Conservation (phyloP, 192 early-diverging fungal species). For the Backusella parvicylindrica region DNA sequence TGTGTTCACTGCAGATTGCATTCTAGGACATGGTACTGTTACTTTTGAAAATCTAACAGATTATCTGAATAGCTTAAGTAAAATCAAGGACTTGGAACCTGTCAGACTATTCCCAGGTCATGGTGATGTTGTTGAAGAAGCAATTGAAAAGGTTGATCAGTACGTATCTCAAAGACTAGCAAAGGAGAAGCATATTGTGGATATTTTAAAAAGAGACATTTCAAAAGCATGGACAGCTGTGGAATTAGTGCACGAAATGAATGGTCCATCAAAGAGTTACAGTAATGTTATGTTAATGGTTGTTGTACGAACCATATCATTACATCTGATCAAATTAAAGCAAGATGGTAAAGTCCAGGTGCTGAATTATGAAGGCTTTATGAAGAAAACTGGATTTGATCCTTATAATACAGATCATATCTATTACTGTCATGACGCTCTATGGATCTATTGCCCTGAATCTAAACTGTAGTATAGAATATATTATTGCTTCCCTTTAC, state of each 20-base stretch:
- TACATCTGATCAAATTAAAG: not conserved
- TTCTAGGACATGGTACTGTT: conserved; percentile 81
- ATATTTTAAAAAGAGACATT: conserved; percentile 4
- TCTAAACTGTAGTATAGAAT: not conserved
- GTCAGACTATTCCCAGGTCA: conserved; percentile 60
- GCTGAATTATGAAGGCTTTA: not conserved
- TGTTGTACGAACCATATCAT: not conserved
- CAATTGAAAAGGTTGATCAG: conserved; percentile 56
- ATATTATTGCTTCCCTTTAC: not conserved
- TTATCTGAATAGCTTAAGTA: conserved; percentile 66
- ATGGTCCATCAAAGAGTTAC: not conserved
- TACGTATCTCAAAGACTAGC: conserved; percentile 73
- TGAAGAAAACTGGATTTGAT: not conserved
- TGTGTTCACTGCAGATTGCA: conserved; percentile 77
- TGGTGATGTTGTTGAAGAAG: conserved; percentile 70
- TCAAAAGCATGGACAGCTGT: not conserved
- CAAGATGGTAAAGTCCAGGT: not conserved
- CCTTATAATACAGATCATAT: not conserved
- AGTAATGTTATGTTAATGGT: not conserved
- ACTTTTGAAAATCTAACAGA: conserved; percentile 67
- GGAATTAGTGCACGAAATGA: not conserved
- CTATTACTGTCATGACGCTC: not conserved
- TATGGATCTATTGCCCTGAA: not conserved
- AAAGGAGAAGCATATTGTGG: conserved; percentile 72
- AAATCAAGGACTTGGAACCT: conserved; percentile 43